Conservation (phyloP, 192 early-diverging fungal genomes). For the Allomyces arbusculus region DNA sequence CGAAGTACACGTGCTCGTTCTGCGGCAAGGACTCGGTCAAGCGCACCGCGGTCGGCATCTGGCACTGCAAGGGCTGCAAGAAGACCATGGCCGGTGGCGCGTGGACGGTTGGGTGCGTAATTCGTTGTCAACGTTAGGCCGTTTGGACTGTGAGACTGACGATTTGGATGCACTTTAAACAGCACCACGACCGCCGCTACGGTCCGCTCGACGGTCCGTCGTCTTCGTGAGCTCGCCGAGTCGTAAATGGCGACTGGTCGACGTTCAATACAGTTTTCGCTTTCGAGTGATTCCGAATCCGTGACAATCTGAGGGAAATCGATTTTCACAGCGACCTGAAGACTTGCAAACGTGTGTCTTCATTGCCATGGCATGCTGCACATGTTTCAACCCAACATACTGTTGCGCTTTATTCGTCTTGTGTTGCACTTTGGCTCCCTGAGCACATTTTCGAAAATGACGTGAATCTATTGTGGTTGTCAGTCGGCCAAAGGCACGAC, state of each 20-base stretch:
- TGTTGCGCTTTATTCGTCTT: too few relatives aligned
- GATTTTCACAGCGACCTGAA: too few relatives aligned
- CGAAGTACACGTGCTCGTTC: constrained; percentile 99
- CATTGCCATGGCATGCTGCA: too few relatives aligned
- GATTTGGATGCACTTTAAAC: background rate
- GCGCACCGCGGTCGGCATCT: constrained; percentile 92
- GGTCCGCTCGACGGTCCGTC: constrained; percentile 86
- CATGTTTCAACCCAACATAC: too few relatives aligned
- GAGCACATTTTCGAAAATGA: too few relatives aligned
- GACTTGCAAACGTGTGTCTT: too few relatives aligned
- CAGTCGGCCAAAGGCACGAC: too few relatives aligned
- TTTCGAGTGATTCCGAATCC: too few relatives aligned
- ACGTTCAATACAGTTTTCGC: too few relatives aligned
- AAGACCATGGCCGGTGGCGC: constrained; percentile 93
- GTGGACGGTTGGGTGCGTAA: constrained; percentile 68
- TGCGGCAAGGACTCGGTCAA: constrained; percentile 96
- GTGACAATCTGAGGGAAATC: too few relatives aligned
- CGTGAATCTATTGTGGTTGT: too few relatives aligned
- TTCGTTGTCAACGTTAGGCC: background rate
- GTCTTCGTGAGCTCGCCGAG: constrained; percentile 85
- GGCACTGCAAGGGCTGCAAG: constrained; percentile 90
- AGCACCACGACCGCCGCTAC: constrained; percentile 74
- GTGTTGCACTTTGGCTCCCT: too few relatives aligned
- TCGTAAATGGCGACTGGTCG: constrained; percentile 29
- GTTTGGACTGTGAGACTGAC: background rate